Base-by-base conservation (phyloP, 306 rosid species). In the Castanospermum australe region DNA sequence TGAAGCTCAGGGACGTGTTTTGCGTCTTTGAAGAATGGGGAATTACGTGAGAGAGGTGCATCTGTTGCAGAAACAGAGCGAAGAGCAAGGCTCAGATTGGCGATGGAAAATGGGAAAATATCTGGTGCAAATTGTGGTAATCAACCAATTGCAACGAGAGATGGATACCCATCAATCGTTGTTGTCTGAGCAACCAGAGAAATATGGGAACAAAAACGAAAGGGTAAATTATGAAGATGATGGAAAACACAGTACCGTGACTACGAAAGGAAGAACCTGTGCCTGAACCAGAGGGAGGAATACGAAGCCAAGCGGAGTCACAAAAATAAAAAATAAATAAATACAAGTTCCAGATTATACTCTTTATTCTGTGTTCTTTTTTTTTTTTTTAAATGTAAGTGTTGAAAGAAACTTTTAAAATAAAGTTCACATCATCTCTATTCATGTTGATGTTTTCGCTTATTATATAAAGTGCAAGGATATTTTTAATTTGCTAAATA, bases 111-210 rank as follows among this genome's bases (percentile, higher is more conserved):
- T 30, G 35, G n/a, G 44, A 71, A 76, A 71, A 70, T 15, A 82
- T 87, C 86, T 80, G 30, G 10, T n/a, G 64, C 60, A 55, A 32
- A 54, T 67, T 73, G 84, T 77, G 84, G 69, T 45, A 71, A 2
- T n/a, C 68, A 70, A 64, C 41, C 22, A 48, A 66, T 51, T 44
- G 33, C 32, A 74, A 42, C 28, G 9, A 48, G 2, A 5, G 75
- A 65, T 25, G 47, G 14, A 65, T 50, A 33, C 83, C 66, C 81
- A 67, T 83, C 83, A 80, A 51, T 83, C 76, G 76, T 70, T 67
- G 56, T 60, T 7, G 4, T 10, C 18, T 17, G 15, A 39, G 6
- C 11, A 39, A 39, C n/a, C 54, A 41, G 54, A 41, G 52, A 66
- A 41, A 66, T 4, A 38, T 66, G 18, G 17, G 54, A 66, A 66